phyloP scores from a whole-genome alignment of 2,329 filamentous ascomycete species.

The Diaporthe helianthi region DNA sequence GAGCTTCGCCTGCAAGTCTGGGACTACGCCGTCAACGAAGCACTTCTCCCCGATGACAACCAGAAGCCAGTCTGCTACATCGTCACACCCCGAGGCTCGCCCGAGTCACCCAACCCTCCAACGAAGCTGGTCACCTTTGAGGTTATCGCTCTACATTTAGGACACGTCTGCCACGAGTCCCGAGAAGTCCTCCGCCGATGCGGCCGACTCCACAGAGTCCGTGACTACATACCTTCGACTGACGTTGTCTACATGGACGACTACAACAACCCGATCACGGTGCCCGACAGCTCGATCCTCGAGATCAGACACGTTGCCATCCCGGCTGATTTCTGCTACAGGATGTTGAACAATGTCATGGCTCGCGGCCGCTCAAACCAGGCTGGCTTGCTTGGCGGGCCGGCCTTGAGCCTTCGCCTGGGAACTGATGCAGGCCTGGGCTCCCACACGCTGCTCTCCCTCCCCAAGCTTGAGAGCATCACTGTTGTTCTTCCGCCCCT shows the following conservation, averaged over 20 bases:
- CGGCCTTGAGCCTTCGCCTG: not conserved
- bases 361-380: too few species aligned
- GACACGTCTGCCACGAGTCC: not conserved
- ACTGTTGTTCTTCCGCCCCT: not conserved
- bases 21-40: not conserved
- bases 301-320: not conserved
- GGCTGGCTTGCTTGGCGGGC: too few species aligned
- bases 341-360: not conserved
- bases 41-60: not conserved
- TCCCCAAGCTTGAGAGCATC: not conserved
- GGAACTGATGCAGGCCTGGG: too few species aligned
- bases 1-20: not conserved
- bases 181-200: not conserved
- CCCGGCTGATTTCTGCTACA: not conserved
- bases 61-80: not conserved
- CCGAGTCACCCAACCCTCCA: accelerated
- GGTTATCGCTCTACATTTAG: not conserved
- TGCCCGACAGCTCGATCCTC: not conserved
- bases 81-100: not conserved
- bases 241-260: not conserved
- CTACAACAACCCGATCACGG: not conserved
- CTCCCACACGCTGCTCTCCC: not conserved
- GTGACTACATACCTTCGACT: not conserved
- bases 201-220: not conserved
- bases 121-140: not conserved